Conservation (phyloP, 1,139 yeast species). For the Saccharomyces hybrid region DNA sequence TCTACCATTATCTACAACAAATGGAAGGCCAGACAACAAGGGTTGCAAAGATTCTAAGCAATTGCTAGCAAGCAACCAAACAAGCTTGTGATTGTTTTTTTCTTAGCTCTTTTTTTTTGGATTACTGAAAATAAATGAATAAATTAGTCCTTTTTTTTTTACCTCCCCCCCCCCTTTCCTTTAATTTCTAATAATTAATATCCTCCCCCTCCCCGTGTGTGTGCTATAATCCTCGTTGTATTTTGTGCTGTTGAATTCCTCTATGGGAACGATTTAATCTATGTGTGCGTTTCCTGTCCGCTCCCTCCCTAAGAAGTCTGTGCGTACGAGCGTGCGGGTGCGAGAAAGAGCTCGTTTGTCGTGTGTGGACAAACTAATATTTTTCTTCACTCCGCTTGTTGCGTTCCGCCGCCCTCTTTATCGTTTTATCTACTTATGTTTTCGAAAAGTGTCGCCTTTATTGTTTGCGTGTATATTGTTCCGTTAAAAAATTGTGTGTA, state of each 20-base stretch:
- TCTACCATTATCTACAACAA: constrained; percentile 30
- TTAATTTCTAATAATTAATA: constrained; percentile 2
- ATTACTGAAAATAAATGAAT: background rate
- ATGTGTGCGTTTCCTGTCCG: background rate
- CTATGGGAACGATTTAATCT: background rate
- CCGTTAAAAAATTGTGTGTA: constrained; percentile 2
- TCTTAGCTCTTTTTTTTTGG: background rate
- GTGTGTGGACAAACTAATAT: background rate
- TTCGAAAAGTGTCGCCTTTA: background rate
- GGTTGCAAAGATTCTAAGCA: constrained; percentile 36
- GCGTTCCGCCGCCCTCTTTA: background rate
- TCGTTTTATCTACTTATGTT: background rate
- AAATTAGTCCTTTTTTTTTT: background rate
- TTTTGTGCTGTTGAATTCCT: background rate
- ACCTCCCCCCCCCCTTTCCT: background rate
- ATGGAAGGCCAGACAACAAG: constrained; percentile 34
- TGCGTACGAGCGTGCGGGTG: background rate
- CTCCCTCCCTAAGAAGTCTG: background rate
- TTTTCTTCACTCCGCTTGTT: background rate
- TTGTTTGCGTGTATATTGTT: background rate
- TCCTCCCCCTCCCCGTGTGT: background rate
- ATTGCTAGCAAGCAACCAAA: background rate
- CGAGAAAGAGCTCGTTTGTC: background rate
- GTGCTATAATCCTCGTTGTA: background rate
- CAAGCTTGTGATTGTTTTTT: background rate